phyloP scores from a whole-genome alignment of 2,329 filamentous ascomycete genomes.

The Cordyceps pruinosa region DNA sequence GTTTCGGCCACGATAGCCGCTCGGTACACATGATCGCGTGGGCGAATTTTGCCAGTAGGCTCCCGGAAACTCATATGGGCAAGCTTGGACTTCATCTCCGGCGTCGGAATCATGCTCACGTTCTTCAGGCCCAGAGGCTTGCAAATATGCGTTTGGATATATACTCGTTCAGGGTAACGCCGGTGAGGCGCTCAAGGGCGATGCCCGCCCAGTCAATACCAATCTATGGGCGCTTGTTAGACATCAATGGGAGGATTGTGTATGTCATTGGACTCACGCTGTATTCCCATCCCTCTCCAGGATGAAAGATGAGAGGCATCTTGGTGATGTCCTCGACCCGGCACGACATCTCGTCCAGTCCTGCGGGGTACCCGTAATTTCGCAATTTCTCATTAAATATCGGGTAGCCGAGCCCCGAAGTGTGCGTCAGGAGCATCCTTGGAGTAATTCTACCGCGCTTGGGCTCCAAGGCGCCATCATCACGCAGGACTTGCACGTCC shows the following conservation, averaged over 20 bases:
- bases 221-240: slow-evolving; percentile 27
- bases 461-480: slow-evolving; percentile 30
- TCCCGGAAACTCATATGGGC: slow-evolving; percentile 50
- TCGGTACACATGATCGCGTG: slow-evolving; percentile 44
- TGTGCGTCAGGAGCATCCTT: slow-evolving; percentile 49
- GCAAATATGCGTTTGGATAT: slow-evolving; percentile 41
- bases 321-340: slow-evolving; percentile 44
- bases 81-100: slow-evolving; percentile 46
- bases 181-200: slow-evolving; percentile 38
- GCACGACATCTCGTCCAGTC: slow-evolving; percentile 52
- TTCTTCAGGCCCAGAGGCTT: slow-evolving; percentile 40
- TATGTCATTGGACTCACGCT: slow-evolving; percentile 33
- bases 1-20: slow-evolving; percentile 35
- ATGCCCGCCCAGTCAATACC: slow-evolving; percentile 49
- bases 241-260: neutral
- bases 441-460: slow-evolving; percentile 47
- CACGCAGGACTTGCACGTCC: slow-evolving; percentile 36
- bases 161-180: slow-evolving; percentile 40
- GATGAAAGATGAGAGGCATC: slow-evolving; percentile 54
- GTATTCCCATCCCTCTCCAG: slow-evolving; percentile 56
- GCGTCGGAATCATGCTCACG: slow-evolving; percentile 50
- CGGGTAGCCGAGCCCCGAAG: slow-evolving; percentile 50
- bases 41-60: slow-evolving; percentile 33
- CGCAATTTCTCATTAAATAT: slow-evolving; percentile 45
- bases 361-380: slow-evolving; percentile 41